Conservation (phyloP, 768 basidiomycete species). For the Tulasnella calospora region DNA sequence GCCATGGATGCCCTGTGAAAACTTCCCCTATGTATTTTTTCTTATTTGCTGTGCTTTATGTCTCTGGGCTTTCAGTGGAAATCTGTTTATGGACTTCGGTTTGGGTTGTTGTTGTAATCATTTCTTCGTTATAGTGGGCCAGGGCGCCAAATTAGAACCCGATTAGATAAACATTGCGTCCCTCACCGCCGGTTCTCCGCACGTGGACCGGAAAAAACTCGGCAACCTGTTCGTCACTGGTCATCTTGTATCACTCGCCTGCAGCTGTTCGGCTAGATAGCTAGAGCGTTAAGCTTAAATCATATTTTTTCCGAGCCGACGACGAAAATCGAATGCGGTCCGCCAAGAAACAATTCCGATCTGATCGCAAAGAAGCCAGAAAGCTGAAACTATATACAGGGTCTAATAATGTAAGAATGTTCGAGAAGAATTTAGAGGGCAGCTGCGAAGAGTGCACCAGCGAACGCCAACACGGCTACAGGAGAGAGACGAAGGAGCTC, state of each 20-base stretch:
- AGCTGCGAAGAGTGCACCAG: background rate
- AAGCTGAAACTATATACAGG: background rate
- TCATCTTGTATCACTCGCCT: background rate
- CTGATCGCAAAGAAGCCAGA: background rate
- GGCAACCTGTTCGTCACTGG: background rate
- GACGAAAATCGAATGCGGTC: background rate
- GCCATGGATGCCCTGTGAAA: background rate
- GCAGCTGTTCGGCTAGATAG: background rate
- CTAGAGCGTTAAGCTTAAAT: background rate
- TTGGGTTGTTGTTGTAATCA: background rate
- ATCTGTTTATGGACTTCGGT: background rate
- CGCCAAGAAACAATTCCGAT: background rate
- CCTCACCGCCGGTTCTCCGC: background rate
- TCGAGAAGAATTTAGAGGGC: background rate
- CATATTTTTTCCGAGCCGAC: constrained; percentile 1
- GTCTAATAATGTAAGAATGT: background rate
- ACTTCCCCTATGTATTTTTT: constrained; percentile 3
- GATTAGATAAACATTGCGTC: background rate
- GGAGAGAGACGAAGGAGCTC: background rate
- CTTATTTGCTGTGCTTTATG: background rate
- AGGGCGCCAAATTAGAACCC: constrained; percentile 8
- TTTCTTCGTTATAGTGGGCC: constrained; percentile 1
- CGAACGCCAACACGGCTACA: background rate
- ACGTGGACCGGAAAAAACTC: background rate
- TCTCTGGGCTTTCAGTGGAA: background rate